phyloP scores from a whole-genome alignment of 2,329 filamentous ascomycete species.

The Exophiala bonariae region DNA sequence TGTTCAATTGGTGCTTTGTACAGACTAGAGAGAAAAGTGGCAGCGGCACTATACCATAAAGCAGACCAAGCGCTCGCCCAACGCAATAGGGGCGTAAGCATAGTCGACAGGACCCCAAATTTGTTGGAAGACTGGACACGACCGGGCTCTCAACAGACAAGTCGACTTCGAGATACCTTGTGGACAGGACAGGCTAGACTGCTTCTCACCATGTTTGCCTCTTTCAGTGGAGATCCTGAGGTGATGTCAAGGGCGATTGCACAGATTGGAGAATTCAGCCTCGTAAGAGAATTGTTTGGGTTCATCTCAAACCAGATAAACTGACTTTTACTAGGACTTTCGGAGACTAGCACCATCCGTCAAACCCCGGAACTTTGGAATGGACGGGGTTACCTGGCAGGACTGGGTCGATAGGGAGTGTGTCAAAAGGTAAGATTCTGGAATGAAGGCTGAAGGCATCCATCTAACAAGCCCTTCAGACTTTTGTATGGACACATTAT shows the following conservation, averaged over 20 bases:
- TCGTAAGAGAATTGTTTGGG: conserved; percentile 4
- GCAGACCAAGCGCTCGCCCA: conserved; percentile 15
- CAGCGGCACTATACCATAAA: conserved; percentile 23
- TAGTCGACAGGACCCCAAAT: conserved; percentile 12
- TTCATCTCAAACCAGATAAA: neutral
- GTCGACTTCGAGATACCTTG: conserved; percentile 19
- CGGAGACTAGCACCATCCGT: conserved; percentile 14
- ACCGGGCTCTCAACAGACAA: conserved; percentile 4
- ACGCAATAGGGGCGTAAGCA: neutral
- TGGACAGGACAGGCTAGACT: conserved; percentile 35
- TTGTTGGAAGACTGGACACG: conserved; percentile 18
- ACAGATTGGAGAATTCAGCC: conserved; percentile 20
- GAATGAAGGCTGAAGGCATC: neutral
- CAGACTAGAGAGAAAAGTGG: conserved; percentile 32
- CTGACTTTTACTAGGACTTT: conserved; percentile 10
- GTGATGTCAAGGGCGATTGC: conserved; percentile 28
- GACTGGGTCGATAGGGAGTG: conserved; percentile 34
- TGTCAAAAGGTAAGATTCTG: conserved; percentile 24
- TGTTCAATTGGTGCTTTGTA: conserved; percentile 39
- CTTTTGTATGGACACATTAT: conserved; percentile 35
- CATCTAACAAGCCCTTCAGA: conserved; percentile 15
- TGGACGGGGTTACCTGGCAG: conserved; percentile 27
- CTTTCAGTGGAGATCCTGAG: conserved; percentile 31
- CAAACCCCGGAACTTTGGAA: conserved; percentile 7
- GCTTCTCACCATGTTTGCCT: conserved; percentile 31